These are phyloP conservation scores for Zygotorulaspora sp. DNA, from an alignment of 805 yeast species.

Conservation along the genomic window DNA sequence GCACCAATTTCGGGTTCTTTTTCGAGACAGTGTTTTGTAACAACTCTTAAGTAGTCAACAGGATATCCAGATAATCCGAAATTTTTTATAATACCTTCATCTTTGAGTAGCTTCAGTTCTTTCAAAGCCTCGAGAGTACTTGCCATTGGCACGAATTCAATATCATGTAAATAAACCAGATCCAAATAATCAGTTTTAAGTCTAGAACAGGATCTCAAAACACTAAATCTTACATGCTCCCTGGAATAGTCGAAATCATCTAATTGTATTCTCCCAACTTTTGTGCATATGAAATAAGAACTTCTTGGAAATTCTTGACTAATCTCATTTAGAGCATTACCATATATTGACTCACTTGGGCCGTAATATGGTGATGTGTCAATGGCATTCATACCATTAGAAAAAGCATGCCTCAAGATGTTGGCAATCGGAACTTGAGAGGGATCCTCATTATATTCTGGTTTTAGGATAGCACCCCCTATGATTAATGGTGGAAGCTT, in stretches of 20 bases:
- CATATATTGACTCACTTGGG: constrained; percentile 72
- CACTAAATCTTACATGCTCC: constrained; percentile 54
- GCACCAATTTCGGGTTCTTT: constrained; percentile 47
- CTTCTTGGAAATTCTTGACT: constrained; percentile 49
- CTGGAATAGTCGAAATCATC: constrained; percentile 74
- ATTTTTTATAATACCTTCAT: constrained; percentile 55
- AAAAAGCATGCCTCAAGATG: constrained; percentile 57
- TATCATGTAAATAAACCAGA: constrained; percentile 81
- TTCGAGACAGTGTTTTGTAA: constrained; percentile 41
- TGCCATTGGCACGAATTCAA: constrained; percentile 65
- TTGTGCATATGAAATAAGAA: constrained; percentile 67
- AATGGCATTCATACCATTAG: constrained; percentile 65
- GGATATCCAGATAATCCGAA: constrained; percentile 90
- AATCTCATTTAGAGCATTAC: constrained; percentile 50
- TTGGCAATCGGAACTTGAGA: constrained; percentile 51
- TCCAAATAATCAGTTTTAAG: constrained; percentile 68
- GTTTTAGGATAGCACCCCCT: constrained; percentile 88
- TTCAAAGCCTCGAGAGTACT: constrained; percentile 59
- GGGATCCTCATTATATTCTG: constrained; percentile 73
- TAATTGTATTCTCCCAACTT: constrained; percentile 71
- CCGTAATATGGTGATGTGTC: constrained; percentile 96
- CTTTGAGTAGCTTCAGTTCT: constrained; percentile 55
- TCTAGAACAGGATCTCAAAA: constrained; percentile 61
- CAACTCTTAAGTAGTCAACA: constrained; percentile 54
- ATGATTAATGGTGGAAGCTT: constrained; percentile 49